Evolutionary conservation across 2,329 filamentous ascomycete species (phyloP).

Genomic region (Diaporthe sp.): DNA sequence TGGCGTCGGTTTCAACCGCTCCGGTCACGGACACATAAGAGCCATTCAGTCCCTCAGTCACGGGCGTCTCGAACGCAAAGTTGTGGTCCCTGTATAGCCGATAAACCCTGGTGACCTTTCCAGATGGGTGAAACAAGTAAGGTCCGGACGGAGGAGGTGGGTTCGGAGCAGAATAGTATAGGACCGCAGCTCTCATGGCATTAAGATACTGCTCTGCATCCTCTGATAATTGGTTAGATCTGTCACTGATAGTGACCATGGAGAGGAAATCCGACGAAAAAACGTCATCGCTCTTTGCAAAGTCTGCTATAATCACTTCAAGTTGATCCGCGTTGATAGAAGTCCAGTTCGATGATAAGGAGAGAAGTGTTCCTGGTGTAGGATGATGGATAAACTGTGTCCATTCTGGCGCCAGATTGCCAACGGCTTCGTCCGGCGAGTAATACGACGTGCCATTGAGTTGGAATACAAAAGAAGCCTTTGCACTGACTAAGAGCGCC

Average conservation of each 20-base stretch:
- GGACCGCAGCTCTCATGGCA: not conserved
- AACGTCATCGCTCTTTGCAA: not conserved
- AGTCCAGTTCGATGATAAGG: not conserved
- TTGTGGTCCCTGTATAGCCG: not conserved
- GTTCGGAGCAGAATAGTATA: not conserved
- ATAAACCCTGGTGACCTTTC: slow-evolving; percentile 12
- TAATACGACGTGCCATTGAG: not conserved
- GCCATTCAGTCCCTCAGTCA: not conserved
- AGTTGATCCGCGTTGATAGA: not conserved
- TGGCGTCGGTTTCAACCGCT: slow-evolving; percentile 3
- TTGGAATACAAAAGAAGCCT: not conserved
- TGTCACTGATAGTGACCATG: not conserved
- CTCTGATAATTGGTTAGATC: not conserved
- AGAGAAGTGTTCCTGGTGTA: slow-evolving; percentile 1
- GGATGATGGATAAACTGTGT: not conserved
- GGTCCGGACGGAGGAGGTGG: not conserved
- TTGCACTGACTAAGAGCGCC: not conserved
- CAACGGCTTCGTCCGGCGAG: not conserved
- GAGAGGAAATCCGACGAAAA: not conserved
- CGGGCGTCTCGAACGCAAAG: slow-evolving; percentile 1
- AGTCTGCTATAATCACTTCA: not conserved
- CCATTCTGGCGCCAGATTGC: not conserved
- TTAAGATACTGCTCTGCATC: not conserved
- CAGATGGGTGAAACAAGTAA: not conserved
- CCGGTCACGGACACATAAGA: not conserved